Base-by-base conservation (phyloP, 257 asterid species). In the Solanum chmielewskii region DNA sequence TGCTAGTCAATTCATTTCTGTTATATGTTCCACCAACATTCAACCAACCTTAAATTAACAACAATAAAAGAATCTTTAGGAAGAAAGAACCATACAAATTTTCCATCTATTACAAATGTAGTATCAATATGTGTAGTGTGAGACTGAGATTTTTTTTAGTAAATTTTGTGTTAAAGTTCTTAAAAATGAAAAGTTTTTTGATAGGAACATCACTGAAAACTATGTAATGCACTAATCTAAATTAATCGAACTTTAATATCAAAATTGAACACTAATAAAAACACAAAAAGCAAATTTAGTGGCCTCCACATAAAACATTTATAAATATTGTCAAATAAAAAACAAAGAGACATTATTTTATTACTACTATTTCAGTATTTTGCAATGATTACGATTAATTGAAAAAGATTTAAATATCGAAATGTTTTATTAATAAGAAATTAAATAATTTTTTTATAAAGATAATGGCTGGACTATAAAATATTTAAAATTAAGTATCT, bases 151-250 rank as follows among this genome's bases (percentile, higher is more conserved):
- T 5, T 0, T 4, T 25, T 25, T 1, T 64, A 5, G 11, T 64
- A 11, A 64, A 0, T n/a, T 5, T 64, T 1, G 1, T 23, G 1
- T 64, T n/a, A 2, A 7, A n/a, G 0, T 4, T 23, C 3, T 11
- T n/a, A 4, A 11, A 25, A n/a, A n/a, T 64, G 9, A 3, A 11
- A 15, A 2, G 3, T 49, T 49, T 49, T 15, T 11, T 62, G 11
- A 11, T n/a, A 9, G 3, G 4, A 64, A 1, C 3, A 2, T 64
- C 1, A 64, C 9, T n/a, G 1, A 11, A 2, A 10, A 1, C 9
- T 1, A 10, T 62, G 7, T 14, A 62, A 62, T 62, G 2, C 0
- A 23, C 3, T 1, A n/a, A 23, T 62, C 2, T 9, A 23, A 62
- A 62, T 62, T 62, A n/a, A 64, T 25, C 2, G 1, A 1, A 1